Base-by-base conservation (phyloP, 805 yeast species). In the Blastobotrys mokoenaii region DNA sequence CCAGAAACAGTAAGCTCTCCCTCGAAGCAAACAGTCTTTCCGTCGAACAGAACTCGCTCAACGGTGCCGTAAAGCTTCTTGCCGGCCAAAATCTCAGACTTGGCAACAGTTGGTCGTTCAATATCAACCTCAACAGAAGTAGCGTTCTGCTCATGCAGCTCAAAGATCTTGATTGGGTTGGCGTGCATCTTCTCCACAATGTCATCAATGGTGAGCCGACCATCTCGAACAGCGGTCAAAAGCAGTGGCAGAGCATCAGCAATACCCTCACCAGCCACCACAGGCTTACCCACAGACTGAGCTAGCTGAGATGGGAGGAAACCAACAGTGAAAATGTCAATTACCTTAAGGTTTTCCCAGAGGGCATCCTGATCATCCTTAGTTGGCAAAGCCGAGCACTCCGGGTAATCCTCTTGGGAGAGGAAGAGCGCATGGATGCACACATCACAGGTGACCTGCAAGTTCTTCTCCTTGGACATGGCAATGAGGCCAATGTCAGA, bases 301-400 rank as follows among this genome's bases (percentile, higher is more conserved):
- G 95, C 86, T 46, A 89, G 69, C 51, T 75, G 70, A 42, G 82
- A 74, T 57, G 96, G 96, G 51, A 84, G 63, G 35, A 74, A 72
- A 52, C 97, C 97, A 54, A 89, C 71, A 16, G 95, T 80, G 73
- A 90, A 85, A 54, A 88, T 84, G 68, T 90, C 97, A 61, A 90
- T 75, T 38, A 73, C 70, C 27, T 68, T 74, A 54, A 90, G 65
- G 61, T 77, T 75, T 39, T 71, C 78, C 97, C 97, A 89, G 56
- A 90, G 73, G 43, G 82, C 84, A 18, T 71, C 73, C 68, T 85
- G 95, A 60, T 86, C 96, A 53, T 76, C 84, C 60, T 74, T 73
- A 16, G 90, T 73, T 52, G 96, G 96, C 64, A 88, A 71, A 72
- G 80, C 80, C 18, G 66, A 60, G 54, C 87, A 82, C 54, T 79